phyloP scores from a whole-genome alignment of 345 rosid genomes.

The Punica granatum region DNA sequence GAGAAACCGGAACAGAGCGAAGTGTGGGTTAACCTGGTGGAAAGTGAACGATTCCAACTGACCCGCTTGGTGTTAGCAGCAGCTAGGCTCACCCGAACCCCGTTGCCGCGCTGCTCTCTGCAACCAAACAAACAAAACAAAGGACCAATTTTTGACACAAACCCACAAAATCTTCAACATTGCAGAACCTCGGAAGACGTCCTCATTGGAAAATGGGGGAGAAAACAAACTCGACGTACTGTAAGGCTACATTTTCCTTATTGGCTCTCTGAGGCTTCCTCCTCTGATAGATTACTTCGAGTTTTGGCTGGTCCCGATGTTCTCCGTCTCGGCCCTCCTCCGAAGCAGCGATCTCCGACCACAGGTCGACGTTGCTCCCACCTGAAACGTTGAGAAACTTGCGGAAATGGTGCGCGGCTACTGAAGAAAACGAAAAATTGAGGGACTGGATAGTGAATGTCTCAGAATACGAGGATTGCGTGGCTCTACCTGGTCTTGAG shows the following conservation, averaged over 20 bases:
- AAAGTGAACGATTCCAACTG: conserved; percentile 91
- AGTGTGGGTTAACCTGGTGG: conserved; percentile 50
- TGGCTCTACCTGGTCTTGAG: conserved; percentile 5
- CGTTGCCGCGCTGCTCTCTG: conserved; percentile 23
- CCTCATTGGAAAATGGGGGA: background rate
- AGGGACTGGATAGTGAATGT: background rate
- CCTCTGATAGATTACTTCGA: conserved; percentile 41
- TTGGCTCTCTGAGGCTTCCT: conserved; percentile 27
- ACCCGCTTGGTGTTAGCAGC: conserved; percentile 46
- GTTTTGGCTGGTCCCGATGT: conserved; percentile 2
- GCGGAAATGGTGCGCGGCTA: background rate
- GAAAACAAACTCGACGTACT: conserved; percentile 15
- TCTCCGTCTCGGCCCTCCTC: conserved; percentile 27
- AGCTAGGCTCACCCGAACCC: conserved; percentile 35
- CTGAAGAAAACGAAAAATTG: conserved; percentile 7
- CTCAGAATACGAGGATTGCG: no score
- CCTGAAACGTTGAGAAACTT: conserved; percentile 2
- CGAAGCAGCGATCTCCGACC: conserved; percentile 42
- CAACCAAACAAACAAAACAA: background rate
- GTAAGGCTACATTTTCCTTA: conserved; percentile 9
- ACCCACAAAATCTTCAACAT: background rate
- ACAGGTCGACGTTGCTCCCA: conserved; percentile 28
- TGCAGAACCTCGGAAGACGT: background rate
- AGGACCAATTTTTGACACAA: background rate
- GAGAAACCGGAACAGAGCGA: background rate